Conservation (phyloP, 352 stramenopile species). For the Achlya hypogyna region DNA sequence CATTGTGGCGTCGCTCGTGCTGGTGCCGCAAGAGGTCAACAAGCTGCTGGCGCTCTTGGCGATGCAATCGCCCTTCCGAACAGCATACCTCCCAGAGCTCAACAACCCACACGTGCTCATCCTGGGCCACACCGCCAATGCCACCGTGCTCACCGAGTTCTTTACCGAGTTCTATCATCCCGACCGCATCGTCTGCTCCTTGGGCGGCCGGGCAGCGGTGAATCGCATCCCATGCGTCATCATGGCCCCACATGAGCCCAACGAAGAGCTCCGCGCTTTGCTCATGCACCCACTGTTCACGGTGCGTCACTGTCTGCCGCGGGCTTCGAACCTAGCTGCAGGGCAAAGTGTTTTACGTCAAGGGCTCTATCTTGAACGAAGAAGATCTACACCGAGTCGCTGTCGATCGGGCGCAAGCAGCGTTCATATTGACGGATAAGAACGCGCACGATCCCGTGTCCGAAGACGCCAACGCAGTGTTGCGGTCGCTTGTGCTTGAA, state of each 20-base stretch:
- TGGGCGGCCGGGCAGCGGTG: slow-evolving; percentile 24
- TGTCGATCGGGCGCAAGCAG: slow-evolving; percentile 38
- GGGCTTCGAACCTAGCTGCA: slow-evolving; percentile 13
- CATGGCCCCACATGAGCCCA: slow-evolving; percentile 41
- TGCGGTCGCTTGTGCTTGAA: slow-evolving; percentile 48
- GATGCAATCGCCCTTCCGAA: slow-evolving; percentile 57
- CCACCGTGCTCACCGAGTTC: slow-evolving; percentile 42
- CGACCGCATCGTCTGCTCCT: slow-evolving; percentile 32
- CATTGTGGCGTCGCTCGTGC: slow-evolving; percentile 48
- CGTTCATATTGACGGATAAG: slow-evolving; percentile 49
- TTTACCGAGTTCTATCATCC: slow-evolving; percentile 58
- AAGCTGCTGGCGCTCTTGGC: slow-evolving; percentile 43
- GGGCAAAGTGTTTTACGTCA: slow-evolving; percentile 52
- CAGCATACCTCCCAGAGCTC: slow-evolving; percentile 38
- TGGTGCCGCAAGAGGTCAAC: slow-evolving; percentile 45
- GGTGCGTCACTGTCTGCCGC: background rate
- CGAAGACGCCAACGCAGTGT: slow-evolving; percentile 44
- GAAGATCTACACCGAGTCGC: slow-evolving; percentile 55
- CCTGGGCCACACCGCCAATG: slow-evolving; percentile 42
- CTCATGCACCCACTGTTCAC: slow-evolving; percentile 42
- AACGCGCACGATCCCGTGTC: slow-evolving; percentile 29
- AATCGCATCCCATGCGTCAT: slow-evolving; percentile 44
- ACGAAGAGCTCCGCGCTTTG: slow-evolving; percentile 41
- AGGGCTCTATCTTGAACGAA: slow-evolving; percentile 52
- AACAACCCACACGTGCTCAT: slow-evolving; percentile 49